Percentiles rank a stretch among this genome's conserved stretches.
These are phyloP conservation scores for Nakazawaea laoshanensis DNA, from an alignment of 805 yeast species.

Conservation along the genomic window DNA sequence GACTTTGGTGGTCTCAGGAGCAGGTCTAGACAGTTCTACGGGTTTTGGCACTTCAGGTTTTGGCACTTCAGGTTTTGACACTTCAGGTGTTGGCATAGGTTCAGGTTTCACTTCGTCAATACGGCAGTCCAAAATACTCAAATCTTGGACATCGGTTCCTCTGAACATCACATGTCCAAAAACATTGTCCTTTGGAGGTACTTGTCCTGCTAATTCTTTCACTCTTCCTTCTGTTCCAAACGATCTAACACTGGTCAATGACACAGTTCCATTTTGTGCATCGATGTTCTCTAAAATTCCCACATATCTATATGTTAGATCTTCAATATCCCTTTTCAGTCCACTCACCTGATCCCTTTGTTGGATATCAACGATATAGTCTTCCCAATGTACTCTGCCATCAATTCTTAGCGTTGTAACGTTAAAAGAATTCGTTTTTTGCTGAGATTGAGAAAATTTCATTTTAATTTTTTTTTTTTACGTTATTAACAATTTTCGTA, in stretches of 20 bases:
- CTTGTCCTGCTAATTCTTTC: constrained; percentile 59
- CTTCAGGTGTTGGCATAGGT: constrained; percentile 23
- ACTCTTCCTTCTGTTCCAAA: constrained; percentile 91
- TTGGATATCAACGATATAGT: constrained; percentile 74
- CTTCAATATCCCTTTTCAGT: constrained; percentile 8
- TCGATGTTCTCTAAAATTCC: constrained; percentile 84
- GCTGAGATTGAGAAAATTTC: constrained; percentile 1
- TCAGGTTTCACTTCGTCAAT: constrained; percentile 56
- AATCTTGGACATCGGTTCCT: constrained; percentile 88
- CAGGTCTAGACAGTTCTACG: neutral
- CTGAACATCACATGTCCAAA: constrained; percentile 77
- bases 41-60: constrained; percentile 5
- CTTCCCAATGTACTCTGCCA: constrained; percentile 93
- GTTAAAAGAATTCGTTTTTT: neutral
- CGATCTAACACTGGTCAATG: constrained; percentile 69
- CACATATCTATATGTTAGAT: constrained; percentile 50
- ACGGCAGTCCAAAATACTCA: constrained; percentile 72
- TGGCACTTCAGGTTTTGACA: constrained; percentile 14
- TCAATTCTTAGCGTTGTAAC: constrained; percentile 18
- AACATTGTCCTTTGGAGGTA: constrained; percentile 52
- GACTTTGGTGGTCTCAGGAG: constrained; percentile 2
- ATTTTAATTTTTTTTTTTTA: neutral
- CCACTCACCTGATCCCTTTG: constrained; percentile 53
- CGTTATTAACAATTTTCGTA: neutral
- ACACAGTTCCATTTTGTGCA: constrained; percentile 85